Conservation (phyloP, 2,329 filamentous ascomycete genomes). For the Scleromitrula shiraiana region DNA sequence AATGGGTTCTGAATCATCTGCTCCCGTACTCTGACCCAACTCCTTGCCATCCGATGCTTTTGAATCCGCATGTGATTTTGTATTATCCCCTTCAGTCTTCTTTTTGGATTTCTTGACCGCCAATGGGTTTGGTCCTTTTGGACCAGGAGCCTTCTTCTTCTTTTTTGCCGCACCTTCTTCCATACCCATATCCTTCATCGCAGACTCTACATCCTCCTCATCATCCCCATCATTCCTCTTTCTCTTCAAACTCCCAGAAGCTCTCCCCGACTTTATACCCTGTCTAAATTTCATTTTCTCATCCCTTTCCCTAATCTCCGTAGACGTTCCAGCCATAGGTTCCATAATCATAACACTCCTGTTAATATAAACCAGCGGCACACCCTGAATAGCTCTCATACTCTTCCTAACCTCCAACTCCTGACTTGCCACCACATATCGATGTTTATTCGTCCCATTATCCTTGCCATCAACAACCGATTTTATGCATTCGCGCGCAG, state of each 20-base stretch:
- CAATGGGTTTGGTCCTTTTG: constrained; percentile 64
- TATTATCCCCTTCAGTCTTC: constrained; percentile 18
- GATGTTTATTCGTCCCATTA: constrained; percentile 64
- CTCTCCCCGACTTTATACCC: constrained; percentile 50
- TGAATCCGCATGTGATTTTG: constrained; percentile 18
- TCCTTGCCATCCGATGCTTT: constrained; percentile 24
- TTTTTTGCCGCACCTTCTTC: constrained; percentile 31
- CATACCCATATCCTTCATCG: constrained; percentile 13
- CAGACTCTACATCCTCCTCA: constrained; percentile 24
- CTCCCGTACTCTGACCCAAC: constrained; percentile 6
- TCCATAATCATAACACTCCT: constrained; percentile 72
- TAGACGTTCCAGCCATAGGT: constrained; percentile 64
- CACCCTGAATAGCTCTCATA: constrained; percentile 60
- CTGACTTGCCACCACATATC: constrained; percentile 72
- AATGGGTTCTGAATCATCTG: constrained; percentile 17
- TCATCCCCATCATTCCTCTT: constrained; percentile 28
- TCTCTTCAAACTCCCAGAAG: constrained; percentile 31
- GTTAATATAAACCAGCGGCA: constrained; percentile 71
- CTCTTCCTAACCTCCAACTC: constrained; percentile 53
- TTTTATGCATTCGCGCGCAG: constrained; percentile 60
- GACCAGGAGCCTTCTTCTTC: constrained; percentile 52
- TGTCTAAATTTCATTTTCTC: constrained; percentile 68
- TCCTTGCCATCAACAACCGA: constrained; percentile 73
- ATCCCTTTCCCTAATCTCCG: constrained; percentile 54
- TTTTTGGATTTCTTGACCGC: constrained; percentile 63